Evolutionary conservation across 1,284 basidiomycete species (phyloP).

Genomic region (Mycosarcoma maydis): DNA sequence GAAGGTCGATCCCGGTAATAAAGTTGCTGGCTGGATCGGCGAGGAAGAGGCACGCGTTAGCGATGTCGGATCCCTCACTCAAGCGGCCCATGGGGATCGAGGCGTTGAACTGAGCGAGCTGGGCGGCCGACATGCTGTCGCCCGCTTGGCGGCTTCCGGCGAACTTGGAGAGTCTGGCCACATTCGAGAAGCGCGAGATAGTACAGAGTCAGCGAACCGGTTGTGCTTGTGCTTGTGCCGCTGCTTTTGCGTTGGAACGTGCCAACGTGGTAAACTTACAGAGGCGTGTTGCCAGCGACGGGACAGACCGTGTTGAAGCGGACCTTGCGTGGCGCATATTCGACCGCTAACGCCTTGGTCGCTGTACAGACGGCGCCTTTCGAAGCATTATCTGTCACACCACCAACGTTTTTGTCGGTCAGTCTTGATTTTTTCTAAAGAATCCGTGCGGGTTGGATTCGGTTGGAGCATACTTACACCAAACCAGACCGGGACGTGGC

Average conservation of each 20-base stretch:
- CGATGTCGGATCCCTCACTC: constrained; percentile 28
- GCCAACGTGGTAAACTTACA: constrained; percentile 22
- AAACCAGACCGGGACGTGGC: constrained; percentile 39
- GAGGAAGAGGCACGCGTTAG: constrained; percentile 48
- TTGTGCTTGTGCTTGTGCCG: background rate
- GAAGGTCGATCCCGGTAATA: constrained; percentile 42
- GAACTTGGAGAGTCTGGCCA: constrained; percentile 25
- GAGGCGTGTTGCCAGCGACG: constrained; percentile 49
- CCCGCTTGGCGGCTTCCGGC: constrained; percentile 29
- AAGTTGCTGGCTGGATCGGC: constrained; percentile 26
- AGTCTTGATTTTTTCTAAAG: no score
- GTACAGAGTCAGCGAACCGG: no score
- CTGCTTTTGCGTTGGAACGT: background rate
- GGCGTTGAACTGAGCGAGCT: constrained; percentile 32
- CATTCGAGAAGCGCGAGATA: no score
- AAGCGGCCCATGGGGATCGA: constrained; percentile 39
- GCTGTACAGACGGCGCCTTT: constrained; percentile 45
- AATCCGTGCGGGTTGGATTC: no score
- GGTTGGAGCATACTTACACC: constrained; percentile 31
- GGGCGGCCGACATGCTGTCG: constrained; percentile 4
- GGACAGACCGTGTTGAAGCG: constrained; percentile 44
- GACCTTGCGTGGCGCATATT: constrained; percentile 33
- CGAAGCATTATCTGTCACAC: constrained; percentile 28
- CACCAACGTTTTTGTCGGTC: no score
- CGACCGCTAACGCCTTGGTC: constrained; percentile 42